A percentile compares a stretch with the other conserved stretches of the same genome.
Conservation (phyloP, 2,329 filamentous ascomycete genomes). For the Salinomyces thailandicus region DNA sequence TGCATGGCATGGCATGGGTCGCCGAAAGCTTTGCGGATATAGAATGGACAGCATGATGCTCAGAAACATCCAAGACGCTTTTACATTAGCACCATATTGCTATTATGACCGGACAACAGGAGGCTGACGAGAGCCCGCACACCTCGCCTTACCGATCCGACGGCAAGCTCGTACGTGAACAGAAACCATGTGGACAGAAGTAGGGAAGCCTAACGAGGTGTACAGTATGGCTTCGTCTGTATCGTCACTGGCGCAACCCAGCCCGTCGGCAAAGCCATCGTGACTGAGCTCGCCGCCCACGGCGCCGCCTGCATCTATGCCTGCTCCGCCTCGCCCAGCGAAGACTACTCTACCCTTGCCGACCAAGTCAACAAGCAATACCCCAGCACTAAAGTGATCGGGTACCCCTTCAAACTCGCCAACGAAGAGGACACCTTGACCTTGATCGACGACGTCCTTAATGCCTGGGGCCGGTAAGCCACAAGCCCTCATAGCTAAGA, state of each 20-base stretch:
- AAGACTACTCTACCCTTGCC: conserved; percentile 34
- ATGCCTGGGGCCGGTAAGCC: conserved; percentile 41
- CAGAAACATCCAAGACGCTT: not conserved
- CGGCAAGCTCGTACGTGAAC: conserved; percentile 42
- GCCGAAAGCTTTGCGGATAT: not conserved
- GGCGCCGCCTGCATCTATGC: conserved; percentile 55
- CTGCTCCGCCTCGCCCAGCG: conserved; percentile 37
- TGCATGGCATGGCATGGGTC: not conserved
- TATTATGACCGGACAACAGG: conserved; percentile 9
- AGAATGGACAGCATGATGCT: not conserved
- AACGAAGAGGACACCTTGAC: conserved; percentile 50
- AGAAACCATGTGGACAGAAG: not conserved
- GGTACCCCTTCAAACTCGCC: conserved; percentile 49
- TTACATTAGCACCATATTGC: conserved; percentile 5
- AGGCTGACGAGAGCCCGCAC: conserved; percentile 28
- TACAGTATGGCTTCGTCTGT: conserved; percentile 53
- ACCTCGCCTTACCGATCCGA: conserved; percentile 49
- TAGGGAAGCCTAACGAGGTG: not conserved
- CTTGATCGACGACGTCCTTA: conserved; percentile 54
- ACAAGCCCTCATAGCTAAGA: not conserved
- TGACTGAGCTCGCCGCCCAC: conserved; percentile 51
- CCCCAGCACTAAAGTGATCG: conserved; percentile 51
- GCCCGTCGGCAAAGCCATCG: conserved; percentile 50
- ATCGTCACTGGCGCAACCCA: conserved; percentile 53
- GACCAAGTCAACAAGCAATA: conserved; percentile 33